phyloP scores from a whole-genome alignment of 2,329 filamentous ascomycete genomes.

The Sporothrix inflata region DNA sequence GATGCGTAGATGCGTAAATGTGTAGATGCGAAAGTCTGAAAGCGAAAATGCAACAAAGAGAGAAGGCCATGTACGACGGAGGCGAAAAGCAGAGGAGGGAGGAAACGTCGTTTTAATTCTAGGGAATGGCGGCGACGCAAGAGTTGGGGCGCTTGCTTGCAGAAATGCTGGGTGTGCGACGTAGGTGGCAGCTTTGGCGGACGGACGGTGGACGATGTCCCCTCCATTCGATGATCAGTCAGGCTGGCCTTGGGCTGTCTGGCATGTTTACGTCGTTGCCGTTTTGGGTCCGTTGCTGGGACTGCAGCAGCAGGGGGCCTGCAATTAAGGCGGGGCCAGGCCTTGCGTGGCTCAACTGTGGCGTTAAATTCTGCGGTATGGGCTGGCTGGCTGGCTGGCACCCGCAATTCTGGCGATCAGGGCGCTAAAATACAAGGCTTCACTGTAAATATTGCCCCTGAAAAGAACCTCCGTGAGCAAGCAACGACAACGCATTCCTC shows the following conservation, averaged over 20 bases:
- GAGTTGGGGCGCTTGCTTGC: background rate
- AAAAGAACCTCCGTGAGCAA: background rate
- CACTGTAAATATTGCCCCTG: background rate
- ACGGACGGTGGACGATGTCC: background rate
- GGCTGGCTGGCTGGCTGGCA: no score
- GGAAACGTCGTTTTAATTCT: background rate
- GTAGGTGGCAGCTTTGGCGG: constrained; percentile 9
- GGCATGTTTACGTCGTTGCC: constrained; percentile 34
- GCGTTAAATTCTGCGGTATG: background rate
- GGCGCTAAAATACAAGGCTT: constrained; percentile 6
- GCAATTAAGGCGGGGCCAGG: constrained; percentile 1
- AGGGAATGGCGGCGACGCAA: constrained; percentile 1
- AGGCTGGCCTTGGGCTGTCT: constrained; percentile 9
- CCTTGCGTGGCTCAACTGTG: constrained; percentile 24
- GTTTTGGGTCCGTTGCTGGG: constrained; percentile 34
- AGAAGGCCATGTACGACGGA: background rate
- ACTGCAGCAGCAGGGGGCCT: constrained; percentile 10
- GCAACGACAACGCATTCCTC: constrained; percentile 4
- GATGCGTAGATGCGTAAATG: background rate
- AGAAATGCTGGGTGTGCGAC: constrained; percentile 9
- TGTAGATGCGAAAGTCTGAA: no score
- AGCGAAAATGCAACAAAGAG: background rate
- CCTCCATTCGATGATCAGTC: constrained; percentile 1
- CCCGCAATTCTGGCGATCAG: background rate
- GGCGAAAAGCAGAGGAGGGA: background rate